Evolutionary conservation across 2,329 filamentous ascomycete genomes (phyloP), one percentile per base, ranked within the genome.

Genomic region (Colletotrichum orbiculare): DNA sequence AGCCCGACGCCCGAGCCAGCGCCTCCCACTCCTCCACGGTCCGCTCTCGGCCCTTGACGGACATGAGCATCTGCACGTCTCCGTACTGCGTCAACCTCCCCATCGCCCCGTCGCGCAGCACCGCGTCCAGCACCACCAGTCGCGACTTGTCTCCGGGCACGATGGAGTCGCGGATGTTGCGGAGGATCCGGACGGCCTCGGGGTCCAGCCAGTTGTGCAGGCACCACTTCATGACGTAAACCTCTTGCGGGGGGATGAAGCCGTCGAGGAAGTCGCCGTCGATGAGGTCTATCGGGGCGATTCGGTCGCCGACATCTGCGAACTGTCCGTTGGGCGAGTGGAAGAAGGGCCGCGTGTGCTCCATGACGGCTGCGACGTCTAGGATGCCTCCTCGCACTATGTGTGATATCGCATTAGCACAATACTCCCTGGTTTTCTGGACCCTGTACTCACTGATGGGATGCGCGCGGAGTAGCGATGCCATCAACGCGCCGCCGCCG

Each of bases 11-110:
- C 8, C 61, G 48, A 1, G 73, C 76, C 37, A 79, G 59, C 3
- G 37, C n/a, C 17, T 43, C 52, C 76, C 76, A 79, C 45, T 78
- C 58, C 2, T 42, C 46, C 54, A 71, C 69, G 1, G 68, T 71
- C 10, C 78, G 66, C 67, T 79, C 78, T 55, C 70, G 58, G 12
- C 78, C 77, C 17, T 72, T 69, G 11, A 66, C 67, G 2, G 71
- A 70, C 60, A 76, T 70, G 77, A 80, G 77, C 78, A 81, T 81
- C 52, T 75, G 77, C 15, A 82, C 68, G 65, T 82, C 79, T 2
- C 71, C 80, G 58, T 79, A 81, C 37, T 74, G 56, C 6, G 72
- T 71, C 12, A 82, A 66, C 8, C 77, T 63, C 2, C 67, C 67
- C 8, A 60, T 72, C 6, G 71, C 69, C 0, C 75, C 73, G 53